These are phyloP conservation scores for Iberis amara DNA, from an alignment of 441 rosid species.

Conservation along the genomic window DNA sequence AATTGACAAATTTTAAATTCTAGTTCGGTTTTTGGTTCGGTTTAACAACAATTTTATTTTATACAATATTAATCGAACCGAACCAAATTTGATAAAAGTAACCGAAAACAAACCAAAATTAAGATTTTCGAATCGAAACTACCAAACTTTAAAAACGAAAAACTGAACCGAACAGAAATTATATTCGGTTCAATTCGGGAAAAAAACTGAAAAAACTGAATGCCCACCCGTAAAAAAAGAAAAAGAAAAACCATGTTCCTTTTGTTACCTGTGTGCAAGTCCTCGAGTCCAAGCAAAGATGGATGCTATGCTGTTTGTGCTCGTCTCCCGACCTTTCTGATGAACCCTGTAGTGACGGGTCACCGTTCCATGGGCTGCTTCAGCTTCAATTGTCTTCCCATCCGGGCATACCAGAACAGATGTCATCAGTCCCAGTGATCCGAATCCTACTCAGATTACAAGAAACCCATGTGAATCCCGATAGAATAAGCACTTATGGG, in stretches of 20 bases:
- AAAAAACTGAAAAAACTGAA: too few species aligned
- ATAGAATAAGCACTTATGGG: neutral
- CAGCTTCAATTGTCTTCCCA: conserved; percentile 93
- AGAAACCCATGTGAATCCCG: conserved; percentile 4
- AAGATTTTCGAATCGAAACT: too few species aligned
- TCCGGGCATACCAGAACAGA: conserved; percentile 98
- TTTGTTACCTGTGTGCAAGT: conserved; percentile 75
- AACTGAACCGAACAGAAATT: too few species aligned
- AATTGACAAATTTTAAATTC: too few species aligned
- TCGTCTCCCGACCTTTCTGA: conserved; percentile 95
- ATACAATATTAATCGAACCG: too few species aligned
- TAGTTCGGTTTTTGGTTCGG: too few species aligned
- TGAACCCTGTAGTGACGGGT: conserved; percentile 92
- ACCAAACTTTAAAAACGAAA: too few species aligned
- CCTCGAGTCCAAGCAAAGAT: conserved; percentile 97
- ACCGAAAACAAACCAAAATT: too few species aligned
- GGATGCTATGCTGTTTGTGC: conserved; percentile 98
- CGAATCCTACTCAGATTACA: conserved; percentile 53
- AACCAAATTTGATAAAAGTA: too few species aligned
- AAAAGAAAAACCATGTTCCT: neutral
- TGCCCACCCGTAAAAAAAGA: too few species aligned
- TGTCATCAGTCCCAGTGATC: conserved; percentile 98
- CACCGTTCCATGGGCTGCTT: conserved; percentile 97
- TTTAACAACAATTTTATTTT: too few species aligned
- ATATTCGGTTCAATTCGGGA: too few species aligned